Evolutionary conservation across 2,329 filamentous ascomycete genomes (phyloP).

Genomic region (Pseudogymnoascus sp.): DNA sequence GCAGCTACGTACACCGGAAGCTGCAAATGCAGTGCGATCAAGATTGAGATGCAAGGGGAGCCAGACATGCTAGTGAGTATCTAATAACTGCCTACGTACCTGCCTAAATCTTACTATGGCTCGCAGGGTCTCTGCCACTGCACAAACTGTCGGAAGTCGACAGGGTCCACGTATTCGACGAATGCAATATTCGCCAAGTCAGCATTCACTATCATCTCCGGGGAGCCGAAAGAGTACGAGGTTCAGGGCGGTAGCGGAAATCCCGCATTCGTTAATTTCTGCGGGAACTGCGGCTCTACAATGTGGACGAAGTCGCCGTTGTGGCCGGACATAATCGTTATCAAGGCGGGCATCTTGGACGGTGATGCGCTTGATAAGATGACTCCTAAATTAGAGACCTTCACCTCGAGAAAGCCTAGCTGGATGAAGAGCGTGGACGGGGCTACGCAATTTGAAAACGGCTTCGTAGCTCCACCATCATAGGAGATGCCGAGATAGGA

Average conservation of each 20-base stretch:
- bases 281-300: background rate
- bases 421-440: background rate
- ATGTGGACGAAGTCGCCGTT: background rate
- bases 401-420: background rate
- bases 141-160: slow-evolving; percentile 2
- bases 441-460: background rate
- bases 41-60: background rate
- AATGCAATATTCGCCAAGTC: background rate
- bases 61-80: background rate
- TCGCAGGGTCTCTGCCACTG: background rate
- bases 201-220: background rate
- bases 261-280: background rate
- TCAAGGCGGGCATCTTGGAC: background rate
- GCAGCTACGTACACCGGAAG: slow-evolving; percentile 1
- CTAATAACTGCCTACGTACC: background rate
- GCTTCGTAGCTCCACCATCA: background rate
- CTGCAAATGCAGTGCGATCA: background rate
- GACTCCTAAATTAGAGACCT: background rate
- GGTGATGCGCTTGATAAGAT: background rate
- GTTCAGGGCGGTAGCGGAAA: background rate
- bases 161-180: background rate
- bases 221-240: background rate
- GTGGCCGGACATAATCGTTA: background rate
- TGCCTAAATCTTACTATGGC: background rate
- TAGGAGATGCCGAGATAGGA: background rate